Percentiles rank a stretch among this genome's conserved stretches.
phyloP scores from a whole-genome alignment of 2,329 filamentous ascomycete species.

The Colletotrichum spinosum region DNA sequence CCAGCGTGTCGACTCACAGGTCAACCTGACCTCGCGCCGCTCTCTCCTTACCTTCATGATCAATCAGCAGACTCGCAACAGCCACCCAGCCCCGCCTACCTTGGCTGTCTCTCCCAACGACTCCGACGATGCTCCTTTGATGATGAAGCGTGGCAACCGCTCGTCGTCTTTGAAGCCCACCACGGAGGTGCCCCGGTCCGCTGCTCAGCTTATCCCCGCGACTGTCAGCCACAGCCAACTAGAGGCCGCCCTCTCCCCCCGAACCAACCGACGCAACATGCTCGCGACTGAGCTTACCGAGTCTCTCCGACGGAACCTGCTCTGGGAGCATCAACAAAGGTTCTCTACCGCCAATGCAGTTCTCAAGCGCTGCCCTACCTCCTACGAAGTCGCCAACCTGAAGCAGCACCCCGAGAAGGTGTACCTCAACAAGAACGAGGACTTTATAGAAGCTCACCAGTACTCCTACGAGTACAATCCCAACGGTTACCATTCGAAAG shows the following conservation, averaged over 20 bases:
- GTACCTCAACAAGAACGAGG: conserved; percentile 70
- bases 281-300: conserved; percentile 93
- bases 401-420: conserved; percentile 80
- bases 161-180: conserved; percentile 63
- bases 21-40: conserved; percentile 84
- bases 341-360: conserved; percentile 89
- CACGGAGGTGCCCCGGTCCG: conserved; percentile 73
- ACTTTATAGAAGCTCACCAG: conserved; percentile 78
- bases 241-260: conserved; percentile 85
- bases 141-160: conserved; percentile 71
- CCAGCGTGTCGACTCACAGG: conserved; percentile 89
- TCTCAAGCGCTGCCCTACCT: conserved; percentile 89
- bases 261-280: conserved; percentile 95
- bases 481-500: conserved; percentile 82
- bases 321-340: conserved; percentile 97
- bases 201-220: conserved; percentile 81
- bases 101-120: conserved; percentile 66
- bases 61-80: conserved; percentile 73
- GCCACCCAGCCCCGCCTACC: conserved; percentile 52
- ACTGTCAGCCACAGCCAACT: conserved; percentile 70
- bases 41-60: conserved; percentile 93
- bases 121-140: conserved; percentile 71
- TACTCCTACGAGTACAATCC: conserved; percentile 83
- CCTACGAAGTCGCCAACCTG: conserved; percentile 89
- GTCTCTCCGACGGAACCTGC: conserved; percentile 87